Evolutionary conservation across 257 asterid genomes (phyloP).

Genomic region (Petunia secreta): DNA sequence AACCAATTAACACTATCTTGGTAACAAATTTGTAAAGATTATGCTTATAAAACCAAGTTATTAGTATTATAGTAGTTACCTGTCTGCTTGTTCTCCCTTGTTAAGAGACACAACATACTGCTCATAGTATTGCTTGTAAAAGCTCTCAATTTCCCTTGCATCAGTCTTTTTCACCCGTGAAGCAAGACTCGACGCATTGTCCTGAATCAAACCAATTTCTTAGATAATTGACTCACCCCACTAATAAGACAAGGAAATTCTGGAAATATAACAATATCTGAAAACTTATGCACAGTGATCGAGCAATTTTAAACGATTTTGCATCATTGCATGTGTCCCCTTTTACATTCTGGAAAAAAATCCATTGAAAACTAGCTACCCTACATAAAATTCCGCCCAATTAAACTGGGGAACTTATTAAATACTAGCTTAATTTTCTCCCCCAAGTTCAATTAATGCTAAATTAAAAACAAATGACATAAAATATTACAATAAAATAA

Average conservation of each 20-base stretch:
- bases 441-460: neutral
- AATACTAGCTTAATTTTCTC: neutral
- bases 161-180: conserved; percentile 89
- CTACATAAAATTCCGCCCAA: neutral
- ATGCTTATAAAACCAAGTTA: conserved; percentile 15
- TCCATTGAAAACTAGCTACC: neutral
- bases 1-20: conserved; percentile 12
- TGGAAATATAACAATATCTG: neutral
- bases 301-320: neutral
- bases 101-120: conserved; percentile 87
- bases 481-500: neutral
- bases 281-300: neutral
- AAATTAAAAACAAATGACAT: neutral
- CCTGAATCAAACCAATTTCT: conserved; percentile 52
- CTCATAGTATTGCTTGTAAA: conserved; percentile 94
- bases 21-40: conserved; percentile 17
- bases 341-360: neutral
- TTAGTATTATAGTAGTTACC: conserved; percentile 42
- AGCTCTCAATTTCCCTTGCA: conserved; percentile 97
- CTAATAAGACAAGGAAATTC: neutral
- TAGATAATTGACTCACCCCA: neutral
- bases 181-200: conserved; percentile 81
- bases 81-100: conserved; percentile 95
- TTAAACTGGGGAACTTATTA: neutral
- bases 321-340: conserved; percentile 2